A percentile compares a stretch with the other conserved stretches of the same genome.
Evolutionary conservation across 257 asterid species (phyloP).

Genomic region (Pogostemon cablin): DNA sequence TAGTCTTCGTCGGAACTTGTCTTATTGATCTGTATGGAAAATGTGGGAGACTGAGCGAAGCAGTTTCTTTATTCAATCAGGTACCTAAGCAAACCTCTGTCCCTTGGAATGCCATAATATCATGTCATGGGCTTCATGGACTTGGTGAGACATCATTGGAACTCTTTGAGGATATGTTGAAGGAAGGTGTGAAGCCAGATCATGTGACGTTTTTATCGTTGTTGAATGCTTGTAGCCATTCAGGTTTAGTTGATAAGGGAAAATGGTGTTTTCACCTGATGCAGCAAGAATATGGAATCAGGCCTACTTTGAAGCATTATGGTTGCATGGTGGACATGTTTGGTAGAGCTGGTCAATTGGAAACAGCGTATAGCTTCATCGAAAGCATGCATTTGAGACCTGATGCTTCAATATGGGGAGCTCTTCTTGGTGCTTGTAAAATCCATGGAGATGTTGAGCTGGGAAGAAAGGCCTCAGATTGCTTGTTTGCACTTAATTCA

Average conservation of each 20-base stretch:
- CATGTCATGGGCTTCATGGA: constrained; percentile 82
- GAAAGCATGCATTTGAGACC: constrained; percentile 58
- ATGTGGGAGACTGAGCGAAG: constrained; percentile 69
- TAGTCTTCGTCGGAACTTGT: constrained; percentile 69
- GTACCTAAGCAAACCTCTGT: constrained; percentile 48
- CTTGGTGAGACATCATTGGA: constrained; percentile 58
- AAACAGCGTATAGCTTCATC: constrained; percentile 54
- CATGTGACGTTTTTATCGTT: constrained; percentile 72
- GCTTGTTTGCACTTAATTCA: constrained; percentile 51
- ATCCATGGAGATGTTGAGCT: constrained; percentile 63
- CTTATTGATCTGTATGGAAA: constrained; percentile 80
- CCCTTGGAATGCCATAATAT: constrained; percentile 75
- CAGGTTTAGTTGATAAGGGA: constrained; percentile 75
- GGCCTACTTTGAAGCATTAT: constrained; percentile 63
- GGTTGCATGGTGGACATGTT: constrained; percentile 78
- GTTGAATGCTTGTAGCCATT: constrained; percentile 76
- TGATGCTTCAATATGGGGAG: constrained; percentile 69
- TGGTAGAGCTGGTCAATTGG: constrained; percentile 70
- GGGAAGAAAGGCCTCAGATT: constrained; percentile 58
- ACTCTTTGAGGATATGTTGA: constrained; percentile 59
- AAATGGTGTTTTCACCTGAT: constrained; percentile 55
- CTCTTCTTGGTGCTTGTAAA: constrained; percentile 74
- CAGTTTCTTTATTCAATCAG: constrained; percentile 60
- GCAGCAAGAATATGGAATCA: constrained; percentile 57
- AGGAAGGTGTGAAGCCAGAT: constrained; percentile 65